phyloP scores from a whole-genome alignment of 2,329 filamentous ascomycete genomes.

The Aureobasidium namibiae region DNA sequence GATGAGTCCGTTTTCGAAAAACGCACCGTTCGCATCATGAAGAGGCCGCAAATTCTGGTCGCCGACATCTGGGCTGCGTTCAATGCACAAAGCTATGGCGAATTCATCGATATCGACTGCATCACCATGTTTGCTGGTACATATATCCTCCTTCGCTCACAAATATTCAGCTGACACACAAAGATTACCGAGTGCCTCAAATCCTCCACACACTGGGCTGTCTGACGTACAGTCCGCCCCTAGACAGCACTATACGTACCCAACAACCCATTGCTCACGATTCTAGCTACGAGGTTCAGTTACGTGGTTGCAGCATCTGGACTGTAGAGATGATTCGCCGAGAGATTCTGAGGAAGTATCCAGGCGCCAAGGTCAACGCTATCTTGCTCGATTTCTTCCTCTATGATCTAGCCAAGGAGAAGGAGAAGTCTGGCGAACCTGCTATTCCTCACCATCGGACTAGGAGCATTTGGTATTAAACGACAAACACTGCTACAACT shows the following conservation, averaged over 20 bases:
- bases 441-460: slow-evolving; percentile 76
- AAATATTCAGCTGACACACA: neutral
- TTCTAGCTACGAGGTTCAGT: slow-evolving; percentile 72
- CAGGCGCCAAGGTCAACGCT: slow-evolving; percentile 66
- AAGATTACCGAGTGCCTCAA: slow-evolving; percentile 91
- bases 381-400: slow-evolving; percentile 96
- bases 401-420: slow-evolving; percentile 86
- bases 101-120: slow-evolving; percentile 84
- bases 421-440: slow-evolving; percentile 51
- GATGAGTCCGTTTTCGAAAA: slow-evolving; percentile 72
- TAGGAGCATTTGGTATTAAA: slow-evolving; percentile 86
- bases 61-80: slow-evolving; percentile 97
- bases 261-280: slow-evolving; percentile 62
- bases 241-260: slow-evolving; percentile 62
- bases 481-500: neutral
- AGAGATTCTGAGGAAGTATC: slow-evolving; percentile 68
- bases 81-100: slow-evolving; percentile 67
- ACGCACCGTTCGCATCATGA: slow-evolving; percentile 72
- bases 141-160: neutral
- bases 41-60: slow-evolving; percentile 90
- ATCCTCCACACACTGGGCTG: slow-evolving; percentile 79
- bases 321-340: slow-evolving; percentile 80
- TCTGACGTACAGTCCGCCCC: slow-evolving; percentile 71
- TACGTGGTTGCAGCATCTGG: slow-evolving; percentile 93
- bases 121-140: slow-evolving; percentile 90